Evolutionary conservation across 129 eudicot species (phyloP).

Genomic region (Lactuca sativa): DNA sequence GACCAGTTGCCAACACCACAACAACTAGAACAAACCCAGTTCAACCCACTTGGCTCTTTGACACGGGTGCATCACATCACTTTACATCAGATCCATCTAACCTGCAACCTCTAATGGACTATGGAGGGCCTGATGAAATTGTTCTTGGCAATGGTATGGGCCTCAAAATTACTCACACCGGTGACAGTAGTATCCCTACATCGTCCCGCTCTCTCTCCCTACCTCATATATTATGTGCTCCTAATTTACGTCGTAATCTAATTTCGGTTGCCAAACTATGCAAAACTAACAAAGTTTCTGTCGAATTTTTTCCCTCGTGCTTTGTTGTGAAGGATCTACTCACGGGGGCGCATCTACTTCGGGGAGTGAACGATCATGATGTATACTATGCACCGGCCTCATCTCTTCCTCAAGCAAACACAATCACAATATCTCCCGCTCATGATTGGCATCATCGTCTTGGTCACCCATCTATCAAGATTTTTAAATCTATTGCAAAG

Average conservation of each 20-base stretch:
- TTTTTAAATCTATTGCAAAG: constrained; percentile 5
- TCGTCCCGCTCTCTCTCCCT: not conserved
- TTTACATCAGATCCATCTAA: constrained; percentile 11
- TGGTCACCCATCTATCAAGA: constrained; percentile 16
- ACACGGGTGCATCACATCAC: not conserved
- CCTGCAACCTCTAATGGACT: constrained; percentile 13
- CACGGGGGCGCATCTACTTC: constrained; percentile 12
- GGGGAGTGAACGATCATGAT: constrained; percentile 8
- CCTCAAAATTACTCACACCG: constrained; percentile 16
- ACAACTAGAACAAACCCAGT: no score
- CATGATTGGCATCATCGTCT: constrained; percentile 16
- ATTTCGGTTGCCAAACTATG: no score
- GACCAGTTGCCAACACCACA: no score
- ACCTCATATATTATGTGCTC: not conserved
- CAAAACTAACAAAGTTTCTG: not conserved
- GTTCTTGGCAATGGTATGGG: constrained; percentile 14
- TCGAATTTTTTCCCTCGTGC: constrained; percentile 8
- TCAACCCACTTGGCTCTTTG: no score
- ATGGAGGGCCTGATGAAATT: constrained; percentile 16
- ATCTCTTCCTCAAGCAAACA: not conserved
- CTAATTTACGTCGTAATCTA: not conserved
- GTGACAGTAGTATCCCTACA: not conserved
- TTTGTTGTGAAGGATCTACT: constrained; percentile 30
- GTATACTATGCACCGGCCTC: not conserved
- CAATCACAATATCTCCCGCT: not conserved